These are phyloP conservation scores for Grigorovia transvaalensis DNA, from an alignment of 805 yeast species.

Conservation along the genomic window DNA sequence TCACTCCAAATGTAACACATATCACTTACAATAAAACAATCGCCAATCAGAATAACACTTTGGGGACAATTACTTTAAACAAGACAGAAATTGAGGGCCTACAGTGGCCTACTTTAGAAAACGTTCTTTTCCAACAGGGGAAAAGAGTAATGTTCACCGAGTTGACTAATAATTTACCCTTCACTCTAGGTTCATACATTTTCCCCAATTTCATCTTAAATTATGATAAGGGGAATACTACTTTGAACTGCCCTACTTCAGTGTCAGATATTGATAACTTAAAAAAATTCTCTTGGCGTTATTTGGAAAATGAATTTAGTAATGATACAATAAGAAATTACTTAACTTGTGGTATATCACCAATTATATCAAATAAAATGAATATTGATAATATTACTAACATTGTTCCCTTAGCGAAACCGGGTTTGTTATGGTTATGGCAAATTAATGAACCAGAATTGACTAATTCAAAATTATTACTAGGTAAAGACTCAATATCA, in stretches of 20 bases:
- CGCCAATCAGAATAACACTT: neutral
- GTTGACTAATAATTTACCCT: slow-evolving; percentile 18
- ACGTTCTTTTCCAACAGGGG: slow-evolving; percentile 28
- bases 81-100: neutral
- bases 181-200: slow-evolving; percentile 17
- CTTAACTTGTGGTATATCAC: slow-evolving; percentile 52
- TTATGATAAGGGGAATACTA: slow-evolving; percentile 14
- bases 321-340: slow-evolving; percentile 29
- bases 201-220: slow-evolving; percentile 16
- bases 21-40: neutral
- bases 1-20: neutral
- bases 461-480: slow-evolving; percentile 5
- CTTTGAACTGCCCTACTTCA: slow-evolving; percentile 15
- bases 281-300: slow-evolving; percentile 29
- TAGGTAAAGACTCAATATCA: slow-evolving; percentile 16
- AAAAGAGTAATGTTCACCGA: slow-evolving; percentile 32
- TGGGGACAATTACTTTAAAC: neutral
- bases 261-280: slow-evolving; percentile 6
- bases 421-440: slow-evolving; percentile 66
- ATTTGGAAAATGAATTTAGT: slow-evolving; percentile 37
- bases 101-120: slow-evolving; percentile 29
- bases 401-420: slow-evolving; percentile 26
- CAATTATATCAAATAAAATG: slow-evolving; percentile 42
- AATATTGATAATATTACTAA: slow-evolving; percentile 13
- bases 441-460: slow-evolving; percentile 40